phyloP scores from a whole-genome alignment of 805 yeast genomes.

The Teunomyces aglyptinius region DNA sequence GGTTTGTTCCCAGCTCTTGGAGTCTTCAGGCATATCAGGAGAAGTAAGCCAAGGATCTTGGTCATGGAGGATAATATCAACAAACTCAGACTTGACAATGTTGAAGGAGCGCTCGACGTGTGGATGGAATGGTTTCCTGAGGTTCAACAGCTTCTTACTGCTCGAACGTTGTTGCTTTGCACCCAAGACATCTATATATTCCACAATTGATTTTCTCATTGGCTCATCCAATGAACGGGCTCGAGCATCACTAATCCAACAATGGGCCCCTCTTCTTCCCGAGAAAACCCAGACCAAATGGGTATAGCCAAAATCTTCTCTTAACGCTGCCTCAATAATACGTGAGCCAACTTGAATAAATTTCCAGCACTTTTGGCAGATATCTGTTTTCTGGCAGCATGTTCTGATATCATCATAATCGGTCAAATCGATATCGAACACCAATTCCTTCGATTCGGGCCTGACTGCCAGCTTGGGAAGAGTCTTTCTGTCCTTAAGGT shows the following conservation, averaged over 20 bases:
- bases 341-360: constrained; percentile 83
- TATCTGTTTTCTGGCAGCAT: constrained; percentile 82
- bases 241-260: constrained; percentile 90
- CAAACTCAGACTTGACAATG: constrained; percentile 60
- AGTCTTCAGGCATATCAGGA: constrained; percentile 35
- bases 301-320: constrained; percentile 86
- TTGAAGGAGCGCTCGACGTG: constrained; percentile 75
- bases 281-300: constrained; percentile 93
- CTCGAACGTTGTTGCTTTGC: constrained; percentile 30
- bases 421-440: constrained; percentile 95
- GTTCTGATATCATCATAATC: constrained; percentile 94
- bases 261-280: constrained; percentile 98
- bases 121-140: constrained; percentile 87
- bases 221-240: constrained; percentile 75
- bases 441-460: constrained; percentile 83
- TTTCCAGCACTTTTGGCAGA: constrained; percentile 90
- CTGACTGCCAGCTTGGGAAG: constrained; percentile 74
- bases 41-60: constrained; percentile 79
- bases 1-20: constrained; percentile 46
- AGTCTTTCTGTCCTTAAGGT: constrained; percentile 82
- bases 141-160: constrained; percentile 42
- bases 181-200: constrained; percentile 74
- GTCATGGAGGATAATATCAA: constrained; percentile 63
- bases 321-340: constrained; percentile 66
- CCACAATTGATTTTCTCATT: constrained; percentile 74